These are phyloP conservation scores for Carex arenaria DNA, from an alignment of 202 grass and related monocot genomes.

Conservation along the genomic window DNA sequence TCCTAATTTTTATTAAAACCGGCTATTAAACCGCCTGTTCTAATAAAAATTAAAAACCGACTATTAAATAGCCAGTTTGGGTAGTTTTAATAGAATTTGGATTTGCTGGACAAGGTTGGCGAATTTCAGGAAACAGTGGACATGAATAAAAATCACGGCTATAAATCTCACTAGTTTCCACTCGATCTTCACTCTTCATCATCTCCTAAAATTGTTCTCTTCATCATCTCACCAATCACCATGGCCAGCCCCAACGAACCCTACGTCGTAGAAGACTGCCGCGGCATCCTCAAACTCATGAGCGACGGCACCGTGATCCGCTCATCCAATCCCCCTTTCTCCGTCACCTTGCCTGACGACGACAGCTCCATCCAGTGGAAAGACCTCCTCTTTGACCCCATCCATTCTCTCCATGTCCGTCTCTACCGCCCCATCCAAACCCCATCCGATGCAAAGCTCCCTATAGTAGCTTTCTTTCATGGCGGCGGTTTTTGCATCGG, in stretches of 20 bases:
- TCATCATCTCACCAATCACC: too few relatives aligned
- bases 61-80: too few relatives aligned
- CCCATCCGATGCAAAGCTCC: conserved; percentile 28
- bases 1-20: too few relatives aligned
- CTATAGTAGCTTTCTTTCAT: conserved; percentile 46
- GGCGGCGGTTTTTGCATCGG: conserved; percentile 47
- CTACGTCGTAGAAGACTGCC: conserved; percentile 35
- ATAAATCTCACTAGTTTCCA: too few relatives aligned
- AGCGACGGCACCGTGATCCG: conserved; percentile 51
- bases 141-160: too few relatives aligned
- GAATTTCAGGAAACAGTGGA: too few relatives aligned
- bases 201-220: too few relatives aligned
- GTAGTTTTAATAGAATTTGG: too few relatives aligned
- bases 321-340: not conserved
- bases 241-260: not conserved
- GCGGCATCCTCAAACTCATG: conserved; percentile 21
- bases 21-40: too few relatives aligned
- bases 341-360: not conserved
- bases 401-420: conserved; percentile 34
- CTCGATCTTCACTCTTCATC: too few relatives aligned
- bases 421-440: conserved; percentile 19
- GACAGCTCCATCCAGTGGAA: conserved; percentile 26
- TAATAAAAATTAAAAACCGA: too few relatives aligned
- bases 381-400: conserved; percentile 36
- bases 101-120: too few relatives aligned